A percentile compares a stretch with the other conserved stretches of the same genome.
Conservation (phyloP, 2,329 filamentous ascomycete genomes). For the Monosporascus sp. region DNA sequence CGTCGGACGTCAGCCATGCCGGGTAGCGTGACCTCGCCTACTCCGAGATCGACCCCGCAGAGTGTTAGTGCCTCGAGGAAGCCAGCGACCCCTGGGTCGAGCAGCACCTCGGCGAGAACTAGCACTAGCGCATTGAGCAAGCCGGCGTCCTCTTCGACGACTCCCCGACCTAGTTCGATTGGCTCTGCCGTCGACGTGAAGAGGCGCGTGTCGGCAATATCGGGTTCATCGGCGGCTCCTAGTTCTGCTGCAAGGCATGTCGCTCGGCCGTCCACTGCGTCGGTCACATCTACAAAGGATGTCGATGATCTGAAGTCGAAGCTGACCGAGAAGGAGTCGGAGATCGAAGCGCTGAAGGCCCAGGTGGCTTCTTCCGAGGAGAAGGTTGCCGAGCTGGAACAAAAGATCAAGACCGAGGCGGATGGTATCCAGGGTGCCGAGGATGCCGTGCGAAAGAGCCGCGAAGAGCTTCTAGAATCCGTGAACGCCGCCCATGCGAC, state of each 20-base stretch:
- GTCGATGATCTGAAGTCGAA: conserved; percentile 57
- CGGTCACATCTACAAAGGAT: conserved; percentile 46
- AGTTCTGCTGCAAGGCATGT: conserved; percentile 34
- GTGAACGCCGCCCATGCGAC: conserved; percentile 47
- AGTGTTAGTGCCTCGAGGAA: conserved; percentile 28
- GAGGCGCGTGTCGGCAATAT: conserved; percentile 52
- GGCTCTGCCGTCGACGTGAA: conserved; percentile 43
- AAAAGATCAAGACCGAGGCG: conserved; percentile 41
- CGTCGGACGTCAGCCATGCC: conserved; percentile 41
- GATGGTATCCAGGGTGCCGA: conserved; percentile 32
- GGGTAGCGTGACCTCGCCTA: conserved; percentile 29
- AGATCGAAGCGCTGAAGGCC: conserved; percentile 51
- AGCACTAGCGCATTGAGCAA: conserved; percentile 31
- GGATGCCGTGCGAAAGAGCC: conserved; percentile 36
- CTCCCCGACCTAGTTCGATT: conserved; percentile 30
- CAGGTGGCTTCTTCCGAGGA: conserved; percentile 52
- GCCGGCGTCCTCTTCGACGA: conserved; percentile 30
- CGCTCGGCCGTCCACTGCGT: conserved; percentile 34
- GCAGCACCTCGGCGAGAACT: conserved; percentile 17
- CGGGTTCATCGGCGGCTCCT: conserved; percentile 31
- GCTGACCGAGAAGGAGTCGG: conserved; percentile 51
- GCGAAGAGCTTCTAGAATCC: conserved; percentile 42
- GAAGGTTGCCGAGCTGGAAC: conserved; percentile 49
- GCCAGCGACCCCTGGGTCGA: conserved; percentile 16
- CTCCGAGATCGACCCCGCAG: conserved; percentile 30